Percentiles rank a stretch among this genome's conserved stretches.
Evolutionary conservation across 2,329 filamentous ascomycete genomes (phyloP).

Genomic region (Macrophomina phaseolina): DNA sequence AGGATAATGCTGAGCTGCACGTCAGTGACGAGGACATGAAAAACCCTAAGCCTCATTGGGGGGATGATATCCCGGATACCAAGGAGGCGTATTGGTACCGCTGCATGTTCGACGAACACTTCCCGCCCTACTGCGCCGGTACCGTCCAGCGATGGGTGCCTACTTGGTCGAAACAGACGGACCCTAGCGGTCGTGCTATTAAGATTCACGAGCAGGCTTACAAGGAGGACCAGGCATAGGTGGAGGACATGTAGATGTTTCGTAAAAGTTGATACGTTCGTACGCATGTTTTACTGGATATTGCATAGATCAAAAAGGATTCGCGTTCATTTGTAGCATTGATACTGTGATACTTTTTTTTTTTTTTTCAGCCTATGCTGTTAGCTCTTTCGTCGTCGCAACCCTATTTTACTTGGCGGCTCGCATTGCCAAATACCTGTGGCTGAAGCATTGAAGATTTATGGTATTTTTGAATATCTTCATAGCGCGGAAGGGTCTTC

Average conservation of each 20-base stretch:
- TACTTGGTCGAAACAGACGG: constrained; percentile 95
- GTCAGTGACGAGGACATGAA: constrained; percentile 99
- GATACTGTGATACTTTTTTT: no score
- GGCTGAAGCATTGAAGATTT: no score
- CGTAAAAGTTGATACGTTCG: background rate
- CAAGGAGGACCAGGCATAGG: constrained; percentile 29
- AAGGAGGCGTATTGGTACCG: constrained; percentile 99
- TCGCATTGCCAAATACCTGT: no score
- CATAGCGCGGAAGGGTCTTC: background rate
- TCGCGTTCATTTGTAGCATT: background rate
- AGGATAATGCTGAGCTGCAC: constrained; percentile 87
- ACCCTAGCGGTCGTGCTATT: constrained; percentile 76
- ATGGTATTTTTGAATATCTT: background rate
- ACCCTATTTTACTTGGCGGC: no score
- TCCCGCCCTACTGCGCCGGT: constrained; percentile 86
- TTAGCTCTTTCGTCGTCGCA: no score
- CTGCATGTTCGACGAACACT: constrained; percentile 98
- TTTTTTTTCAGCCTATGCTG: no score
- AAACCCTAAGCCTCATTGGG: constrained; percentile 97
- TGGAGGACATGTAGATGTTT: background rate
- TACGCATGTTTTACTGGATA: background rate
- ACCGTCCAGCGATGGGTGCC: constrained; percentile 98
- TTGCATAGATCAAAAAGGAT: background rate
- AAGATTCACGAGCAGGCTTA: constrained; percentile 34
- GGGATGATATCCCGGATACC: constrained; percentile 85